Evolutionary conservation across 164 flowering plant genomes (phyloP).

Genomic region (Vitis rupestris): DNA sequence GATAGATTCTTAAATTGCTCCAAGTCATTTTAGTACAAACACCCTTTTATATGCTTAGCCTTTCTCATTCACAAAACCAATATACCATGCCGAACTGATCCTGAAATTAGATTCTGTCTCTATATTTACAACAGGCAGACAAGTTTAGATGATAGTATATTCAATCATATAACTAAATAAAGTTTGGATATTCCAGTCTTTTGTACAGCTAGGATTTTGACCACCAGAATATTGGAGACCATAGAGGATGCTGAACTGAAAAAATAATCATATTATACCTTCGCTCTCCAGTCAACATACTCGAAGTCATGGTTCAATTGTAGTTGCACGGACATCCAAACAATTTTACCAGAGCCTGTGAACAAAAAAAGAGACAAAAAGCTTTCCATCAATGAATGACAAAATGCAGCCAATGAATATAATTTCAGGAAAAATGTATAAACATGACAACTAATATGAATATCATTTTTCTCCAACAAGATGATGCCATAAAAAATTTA

Average conservation of each 20-base stretch:
- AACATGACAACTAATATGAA: too few species aligned
- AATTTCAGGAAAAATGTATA: neutral
- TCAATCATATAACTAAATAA: neutral
- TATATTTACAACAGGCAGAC: too few species aligned
- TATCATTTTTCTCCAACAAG: too few species aligned
- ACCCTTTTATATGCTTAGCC: too few species aligned
- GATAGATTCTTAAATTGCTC: too few species aligned
- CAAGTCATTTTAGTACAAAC: too few species aligned
- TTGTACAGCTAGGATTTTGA: neutral
- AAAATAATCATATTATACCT: conserved; percentile 36
- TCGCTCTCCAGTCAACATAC: conserved; percentile 60
- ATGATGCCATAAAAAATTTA: neutral
- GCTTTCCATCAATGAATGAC: neutral
- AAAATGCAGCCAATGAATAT: neutral
- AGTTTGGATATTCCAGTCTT: neutral
- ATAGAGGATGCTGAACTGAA: neutral
- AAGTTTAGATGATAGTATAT: too few species aligned
- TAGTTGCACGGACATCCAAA: conserved; percentile 56
- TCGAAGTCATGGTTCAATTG: conserved; percentile 53
- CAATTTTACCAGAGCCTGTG: conserved; percentile 20
- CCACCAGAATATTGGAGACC: neutral
- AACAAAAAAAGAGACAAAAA: neutral
- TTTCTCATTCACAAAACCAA: too few species aligned
- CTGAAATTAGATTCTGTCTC: too few species aligned
- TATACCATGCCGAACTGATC: too few species aligned